These are phyloP conservation scores for Gossypium australe DNA, from an alignment of 345 rosid species.

Conservation along the genomic window DNA sequence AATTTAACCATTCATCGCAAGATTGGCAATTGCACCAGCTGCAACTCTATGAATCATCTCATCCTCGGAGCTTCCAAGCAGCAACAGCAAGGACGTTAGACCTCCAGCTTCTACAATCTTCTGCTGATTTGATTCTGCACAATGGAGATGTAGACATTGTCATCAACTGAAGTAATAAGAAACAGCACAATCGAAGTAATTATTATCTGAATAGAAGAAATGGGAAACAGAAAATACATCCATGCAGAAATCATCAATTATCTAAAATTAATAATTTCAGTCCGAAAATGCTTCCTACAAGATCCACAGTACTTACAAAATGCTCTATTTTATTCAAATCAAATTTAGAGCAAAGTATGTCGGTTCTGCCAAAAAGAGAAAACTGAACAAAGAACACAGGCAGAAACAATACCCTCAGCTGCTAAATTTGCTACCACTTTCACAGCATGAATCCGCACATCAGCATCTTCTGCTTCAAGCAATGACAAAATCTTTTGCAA, in stretches of 20 bases:
- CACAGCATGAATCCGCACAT: conserved; percentile 93
- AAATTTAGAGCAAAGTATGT: not conserved
- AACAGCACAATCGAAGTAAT: not conserved
- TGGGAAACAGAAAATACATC: not conserved
- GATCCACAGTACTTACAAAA: not conserved
- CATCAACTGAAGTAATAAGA: not conserved
- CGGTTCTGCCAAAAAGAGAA: conserved; percentile 1
- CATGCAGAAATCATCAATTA: not conserved
- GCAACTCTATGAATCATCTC: conserved; percentile 95
- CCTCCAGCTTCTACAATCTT: conserved; percentile 99
- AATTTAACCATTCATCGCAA: conserved; percentile 92
- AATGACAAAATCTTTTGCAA: conserved; percentile 89
- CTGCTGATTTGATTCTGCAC: conserved; percentile 84
- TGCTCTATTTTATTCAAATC: conserved; percentile 6
- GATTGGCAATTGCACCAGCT: conserved; percentile 99
- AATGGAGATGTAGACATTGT: not conserved
- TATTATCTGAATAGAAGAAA: not conserved
- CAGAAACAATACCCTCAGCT: conserved; percentile 73
- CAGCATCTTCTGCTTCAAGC: conserved; percentile 96
- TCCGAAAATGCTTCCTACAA: not conserved
- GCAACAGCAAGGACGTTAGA: conserved; percentile 68
- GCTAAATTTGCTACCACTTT: conserved; percentile 99
- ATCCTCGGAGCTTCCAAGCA: conserved; percentile 79
- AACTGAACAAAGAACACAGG: not conserved
- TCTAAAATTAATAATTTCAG: not conserved